phyloP scores from a whole-genome alignment of 176 grass and related monocot genomes.

The Aegilops umbellulata region DNA sequence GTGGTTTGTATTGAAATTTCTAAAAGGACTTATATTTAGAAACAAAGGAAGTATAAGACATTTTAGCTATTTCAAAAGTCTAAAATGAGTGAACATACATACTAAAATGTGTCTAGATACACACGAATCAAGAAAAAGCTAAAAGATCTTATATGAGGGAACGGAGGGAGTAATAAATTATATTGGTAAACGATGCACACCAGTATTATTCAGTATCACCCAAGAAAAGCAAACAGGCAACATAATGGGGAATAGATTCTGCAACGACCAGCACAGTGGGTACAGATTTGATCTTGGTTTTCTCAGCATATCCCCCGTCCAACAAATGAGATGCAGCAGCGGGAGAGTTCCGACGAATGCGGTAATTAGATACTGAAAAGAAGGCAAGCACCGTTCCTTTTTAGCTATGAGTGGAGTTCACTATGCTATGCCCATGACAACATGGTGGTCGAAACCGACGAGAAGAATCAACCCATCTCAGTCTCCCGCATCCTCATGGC shows the following conservation, averaged over 20 bases:
- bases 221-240: not conserved
- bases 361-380: not conserved
- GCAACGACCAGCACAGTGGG: not conserved
- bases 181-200: not conserved
- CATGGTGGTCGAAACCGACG: not conserved
- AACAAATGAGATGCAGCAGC: not conserved
- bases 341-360: not conserved
- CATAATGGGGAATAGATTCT: constrained; percentile 47
- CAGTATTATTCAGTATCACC: not conserved
- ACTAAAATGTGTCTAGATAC: no score
- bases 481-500: not conserved
- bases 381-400: not conserved
- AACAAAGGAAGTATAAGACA: no score
- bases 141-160: no score
- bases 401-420: constrained; percentile 7
- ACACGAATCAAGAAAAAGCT: no score
- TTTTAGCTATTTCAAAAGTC: no score
- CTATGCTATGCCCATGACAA: not conserved
- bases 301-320: not conserved
- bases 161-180: no score
- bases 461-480: not conserved
- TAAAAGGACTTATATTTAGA: no score
- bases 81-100: no score
- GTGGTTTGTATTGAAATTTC: no score
- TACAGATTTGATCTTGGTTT: not conserved